Percentiles rank a stretch among this genome's conserved stretches.
Evolutionary conservation across 768 basidiomycete species (phyloP).

Genomic region (Lactifluus echinatus): DNA sequence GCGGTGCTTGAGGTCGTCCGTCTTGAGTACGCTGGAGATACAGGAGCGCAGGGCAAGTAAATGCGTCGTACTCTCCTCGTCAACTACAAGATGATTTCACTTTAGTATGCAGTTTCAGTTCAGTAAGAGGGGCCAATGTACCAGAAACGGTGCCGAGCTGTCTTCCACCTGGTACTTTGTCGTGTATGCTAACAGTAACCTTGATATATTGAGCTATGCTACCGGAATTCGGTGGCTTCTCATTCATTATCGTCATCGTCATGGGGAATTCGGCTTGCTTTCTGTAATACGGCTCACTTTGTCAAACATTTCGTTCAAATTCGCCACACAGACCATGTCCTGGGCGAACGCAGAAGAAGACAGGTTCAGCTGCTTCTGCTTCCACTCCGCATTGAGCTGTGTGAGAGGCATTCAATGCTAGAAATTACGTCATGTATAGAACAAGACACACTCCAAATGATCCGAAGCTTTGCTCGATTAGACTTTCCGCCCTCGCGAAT

Average conservation of each 20-base stretch:
- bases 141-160: neutral
- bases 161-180: neutral
- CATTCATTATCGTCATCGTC: too few relatives aligned
- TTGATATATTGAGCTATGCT: neutral
- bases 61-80: neutral
- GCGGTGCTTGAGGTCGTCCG: neutral
- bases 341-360: neutral
- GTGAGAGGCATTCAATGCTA: neutral
- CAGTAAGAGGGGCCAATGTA: neutral
- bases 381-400: conserved; percentile 1
- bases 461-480: neutral
- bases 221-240: neutral
- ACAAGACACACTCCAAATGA: neutral
- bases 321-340: conserved; percentile 1
- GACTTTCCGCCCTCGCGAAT: neutral
- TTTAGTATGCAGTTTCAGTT: neutral
- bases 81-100: neutral
- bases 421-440: neutral
- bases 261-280: neutral
- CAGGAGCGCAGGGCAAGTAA: conserved; percentile 8
- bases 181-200: conserved; percentile 1
- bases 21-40: neutral
- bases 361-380: neutral
- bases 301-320: neutral
- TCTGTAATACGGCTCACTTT: neutral